Conservation (phyloP, 2,329 filamentous ascomycete genomes). For the Bimuria novae-zelandiae region DNA sequence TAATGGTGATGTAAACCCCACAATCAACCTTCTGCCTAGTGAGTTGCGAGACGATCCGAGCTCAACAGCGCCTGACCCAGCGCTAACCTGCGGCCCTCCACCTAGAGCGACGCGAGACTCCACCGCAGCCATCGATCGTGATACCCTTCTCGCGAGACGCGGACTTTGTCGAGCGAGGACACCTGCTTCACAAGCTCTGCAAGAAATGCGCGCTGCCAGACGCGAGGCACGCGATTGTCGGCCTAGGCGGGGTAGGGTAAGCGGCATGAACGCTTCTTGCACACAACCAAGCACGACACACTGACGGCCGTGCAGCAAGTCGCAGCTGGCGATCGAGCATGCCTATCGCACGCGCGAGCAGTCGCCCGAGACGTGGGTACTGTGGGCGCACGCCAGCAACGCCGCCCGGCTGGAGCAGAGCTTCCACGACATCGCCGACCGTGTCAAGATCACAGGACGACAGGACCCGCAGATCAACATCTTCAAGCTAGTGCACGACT, state of each 20-base stretch:
- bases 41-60: too few species aligned
- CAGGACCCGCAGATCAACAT: too few species aligned
- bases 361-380: conserved; percentile 12
- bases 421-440: too few species aligned
- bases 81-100: too few species aligned
- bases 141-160: conserved; percentile 29
- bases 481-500: too few species aligned
- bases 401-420: too few species aligned
- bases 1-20: too few species aligned
- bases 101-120: conserved; percentile 13
- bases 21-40: too few species aligned
- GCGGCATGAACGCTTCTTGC: not conserved
- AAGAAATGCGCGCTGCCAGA: conserved; percentile 36
- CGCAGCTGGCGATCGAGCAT: conserved; percentile 19
- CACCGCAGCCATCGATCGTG: conserved; percentile 20
- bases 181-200: conserved; percentile 19
- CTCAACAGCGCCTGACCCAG: too few species aligned
- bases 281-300: not conserved
- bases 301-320: conserved; percentile 5
- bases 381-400: too few species aligned
- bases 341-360: conserved; percentile 4
- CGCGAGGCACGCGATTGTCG: conserved; percentile 45
- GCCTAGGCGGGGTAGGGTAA: conserved; percentile 47
- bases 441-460: too few species aligned
- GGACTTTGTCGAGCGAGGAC: conserved; percentile 27